Evolutionary conservation across 306 rosid genomes (phyloP).

Genomic region (Acacia crassicarpa): DNA sequence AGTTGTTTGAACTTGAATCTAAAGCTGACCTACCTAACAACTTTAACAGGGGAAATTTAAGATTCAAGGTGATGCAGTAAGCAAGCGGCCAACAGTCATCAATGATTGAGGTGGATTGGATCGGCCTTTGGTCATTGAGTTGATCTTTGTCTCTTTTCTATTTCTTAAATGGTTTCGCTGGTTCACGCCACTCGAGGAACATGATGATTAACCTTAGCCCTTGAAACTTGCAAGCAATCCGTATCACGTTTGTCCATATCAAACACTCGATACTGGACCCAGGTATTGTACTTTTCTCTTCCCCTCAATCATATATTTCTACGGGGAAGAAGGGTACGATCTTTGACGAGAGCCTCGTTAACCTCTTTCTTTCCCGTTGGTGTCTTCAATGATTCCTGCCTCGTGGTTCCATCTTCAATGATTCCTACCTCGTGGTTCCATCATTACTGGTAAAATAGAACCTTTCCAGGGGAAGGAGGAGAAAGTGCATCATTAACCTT

Average conservation of each 20-base stretch:
- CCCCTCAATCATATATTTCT: conserved; percentile 23
- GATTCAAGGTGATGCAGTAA: conserved; percentile 38
- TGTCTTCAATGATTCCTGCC: conserved; percentile 24
- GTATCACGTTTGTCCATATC: conserved; percentile 34
- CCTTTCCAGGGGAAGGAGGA: not conserved
- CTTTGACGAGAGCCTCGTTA: conserved; percentile 23
- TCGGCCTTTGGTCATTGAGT: no score
- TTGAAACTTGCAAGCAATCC: conserved; percentile 27
- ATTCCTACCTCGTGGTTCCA: conserved; percentile 40
- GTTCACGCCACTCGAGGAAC: conserved; percentile 33
- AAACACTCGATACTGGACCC: conserved; percentile 45
- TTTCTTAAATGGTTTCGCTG: conserved; percentile 26
- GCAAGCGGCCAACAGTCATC: conserved; percentile 44
- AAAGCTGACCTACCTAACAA: conserved; percentile 37
- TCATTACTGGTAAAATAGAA: conserved; percentile 8
- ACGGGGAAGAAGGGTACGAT: conserved; percentile 18
- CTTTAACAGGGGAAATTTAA: conserved; percentile 48
- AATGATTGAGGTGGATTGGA: conserved; percentile 52
- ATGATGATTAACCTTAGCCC: conserved; percentile 33
- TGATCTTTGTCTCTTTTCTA: conserved; percentile 29
- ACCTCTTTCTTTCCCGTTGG: not conserved
- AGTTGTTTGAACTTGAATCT: conserved; percentile 27
- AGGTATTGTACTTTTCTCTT: conserved; percentile 28
- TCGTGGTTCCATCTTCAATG: conserved; percentile 42
- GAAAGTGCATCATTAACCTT: not conserved